A percentile compares a stretch with the other conserved stretches of the same genome.
phyloP scores from a whole-genome alignment of 179 eudicot species.

The Dionaea muscipula region DNA sequence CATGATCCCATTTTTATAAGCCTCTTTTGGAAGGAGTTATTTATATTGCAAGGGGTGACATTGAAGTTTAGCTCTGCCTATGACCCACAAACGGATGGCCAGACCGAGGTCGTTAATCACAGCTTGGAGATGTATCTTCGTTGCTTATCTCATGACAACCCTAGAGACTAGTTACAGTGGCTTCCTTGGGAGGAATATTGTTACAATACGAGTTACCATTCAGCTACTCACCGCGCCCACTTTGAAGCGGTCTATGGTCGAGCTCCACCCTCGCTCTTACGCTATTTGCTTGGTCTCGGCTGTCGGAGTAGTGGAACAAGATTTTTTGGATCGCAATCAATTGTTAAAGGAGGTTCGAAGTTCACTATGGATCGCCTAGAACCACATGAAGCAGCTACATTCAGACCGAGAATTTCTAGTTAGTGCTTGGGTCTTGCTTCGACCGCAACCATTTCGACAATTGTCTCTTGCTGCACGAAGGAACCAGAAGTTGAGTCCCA shows the following conservation, averaged over 20 bases:
- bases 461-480: too few relatives aligned
- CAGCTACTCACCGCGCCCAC: not conserved
- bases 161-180: not conserved
- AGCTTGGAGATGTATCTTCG: not conserved
- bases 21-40: not conserved
- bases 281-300: not conserved
- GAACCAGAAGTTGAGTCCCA: too few relatives aligned
- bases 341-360: not conserved
- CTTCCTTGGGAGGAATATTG: not conserved
- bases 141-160: not conserved
- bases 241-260: slow-evolving; percentile 1
- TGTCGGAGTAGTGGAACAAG: not conserved
- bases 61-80: not conserved
- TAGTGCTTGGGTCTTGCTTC: too few relatives aligned
- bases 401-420: not conserved
- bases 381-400: not conserved
- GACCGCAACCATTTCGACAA: too few relatives aligned
- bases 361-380: not conserved
- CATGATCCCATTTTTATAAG: too few relatives aligned
- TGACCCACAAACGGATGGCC: too few relatives aligned
- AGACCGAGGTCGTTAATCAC: too few relatives aligned
- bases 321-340: not conserved
- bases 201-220: not conserved
- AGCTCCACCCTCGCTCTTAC: not conserved
- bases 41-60: not conserved